Evolutionary conservation across 495 filamentous ascomycete species (phyloP), one percentile per base, ranked within the genome.

Genomic region (Durotheca rogersii): DNA sequence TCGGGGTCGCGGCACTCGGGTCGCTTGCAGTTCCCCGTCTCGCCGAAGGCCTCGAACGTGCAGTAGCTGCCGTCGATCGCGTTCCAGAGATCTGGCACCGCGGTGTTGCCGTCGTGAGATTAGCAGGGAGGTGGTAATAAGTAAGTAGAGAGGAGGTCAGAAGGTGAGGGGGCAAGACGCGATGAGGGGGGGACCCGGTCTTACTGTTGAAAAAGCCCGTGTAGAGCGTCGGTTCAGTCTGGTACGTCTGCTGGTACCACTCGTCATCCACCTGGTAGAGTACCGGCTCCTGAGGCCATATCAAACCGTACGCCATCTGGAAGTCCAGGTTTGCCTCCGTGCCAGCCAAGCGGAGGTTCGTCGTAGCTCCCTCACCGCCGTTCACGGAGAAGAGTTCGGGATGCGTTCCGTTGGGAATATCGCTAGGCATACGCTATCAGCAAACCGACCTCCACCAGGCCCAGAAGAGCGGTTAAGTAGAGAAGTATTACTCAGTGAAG

Each of bases 31-130:
- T 67, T 67, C n/a, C 65, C 65, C 2, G 31, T 42, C 18, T 64
- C 55, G n/a, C 52, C 58, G 46, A 41, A 67, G 0, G 61, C 79
- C n/a, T 76, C 71, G 16, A 70, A 75, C 6, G 72, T 38, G 67
- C 75, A 84, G 60, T 83, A 83, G 23, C 77, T 79, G n/a, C 80
- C 81, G 49, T 84, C 82, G 32, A 84, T 78, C n/a, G 80, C 80
- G 50, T 83, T 78, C 47, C 79, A 72, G 58, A 83, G 78, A 39
- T 58, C 58, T 66, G 9, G 16, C 2, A 29, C 69, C 75, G 54
- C 74, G 73, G 52, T 72, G 69, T 17, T 71, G n/a, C n/a, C n/a
- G n/a, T n/a, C n/a, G 23, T 27, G 23, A 4, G 4, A 27, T 27
- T 27, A 27, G 23, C 23, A n/a, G n/a, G n/a, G n/a, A n/a, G n/a